These are phyloP conservation scores for Artomyces pyxidatus DNA, from an alignment of 768 basidiomycete species.

Conservation along the genomic window DNA sequence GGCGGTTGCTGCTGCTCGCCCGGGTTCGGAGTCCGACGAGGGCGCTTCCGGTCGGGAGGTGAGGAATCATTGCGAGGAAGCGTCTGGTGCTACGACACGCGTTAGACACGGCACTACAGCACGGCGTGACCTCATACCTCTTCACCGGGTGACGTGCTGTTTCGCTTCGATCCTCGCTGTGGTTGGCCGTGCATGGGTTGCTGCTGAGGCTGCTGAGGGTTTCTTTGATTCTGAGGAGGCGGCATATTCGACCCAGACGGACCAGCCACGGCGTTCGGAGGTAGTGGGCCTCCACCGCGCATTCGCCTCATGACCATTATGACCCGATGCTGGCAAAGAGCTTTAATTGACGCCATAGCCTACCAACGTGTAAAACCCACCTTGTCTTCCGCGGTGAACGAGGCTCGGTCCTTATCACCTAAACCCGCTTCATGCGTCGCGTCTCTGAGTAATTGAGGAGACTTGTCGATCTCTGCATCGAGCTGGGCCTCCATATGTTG, in stretches of 20 bases:
- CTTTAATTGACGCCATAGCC: not conserved
- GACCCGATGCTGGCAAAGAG: constrained; percentile 29
- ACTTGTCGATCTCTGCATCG: too few species aligned
- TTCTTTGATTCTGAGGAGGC: constrained; percentile 27
- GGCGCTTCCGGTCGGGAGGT: constrained; percentile 25
- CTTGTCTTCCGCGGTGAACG: constrained; percentile 50
- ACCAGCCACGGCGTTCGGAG: constrained; percentile 32
- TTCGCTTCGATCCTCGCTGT: constrained; percentile 34
- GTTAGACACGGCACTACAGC: constrained; percentile 1
- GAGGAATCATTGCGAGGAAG: constrained; percentile 24
- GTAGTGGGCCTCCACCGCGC: constrained; percentile 17
- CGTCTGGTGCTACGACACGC: constrained; percentile 19
- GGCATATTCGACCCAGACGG: constrained; percentile 30
- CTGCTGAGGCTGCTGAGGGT: constrained; percentile 20
- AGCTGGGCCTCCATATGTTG: too few species aligned
- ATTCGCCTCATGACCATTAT: constrained; percentile 11
- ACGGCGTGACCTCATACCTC: constrained; percentile 17
- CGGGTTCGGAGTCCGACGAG: constrained; percentile 25
- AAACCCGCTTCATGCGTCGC: constrained; percentile 38
- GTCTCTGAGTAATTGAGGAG: too few species aligned
- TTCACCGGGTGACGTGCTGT: constrained; percentile 28
- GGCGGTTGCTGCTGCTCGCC: constrained; percentile 26
- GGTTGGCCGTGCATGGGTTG: constrained; percentile 38
- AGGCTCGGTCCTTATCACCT: constrained; percentile 36
- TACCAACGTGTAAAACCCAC: constrained; percentile 27